Evolutionary conservation across 2,329 filamentous ascomycete species (phyloP), one percentile per base, ranked within the genome.

Genomic region (Monosporascus sp.): DNA sequence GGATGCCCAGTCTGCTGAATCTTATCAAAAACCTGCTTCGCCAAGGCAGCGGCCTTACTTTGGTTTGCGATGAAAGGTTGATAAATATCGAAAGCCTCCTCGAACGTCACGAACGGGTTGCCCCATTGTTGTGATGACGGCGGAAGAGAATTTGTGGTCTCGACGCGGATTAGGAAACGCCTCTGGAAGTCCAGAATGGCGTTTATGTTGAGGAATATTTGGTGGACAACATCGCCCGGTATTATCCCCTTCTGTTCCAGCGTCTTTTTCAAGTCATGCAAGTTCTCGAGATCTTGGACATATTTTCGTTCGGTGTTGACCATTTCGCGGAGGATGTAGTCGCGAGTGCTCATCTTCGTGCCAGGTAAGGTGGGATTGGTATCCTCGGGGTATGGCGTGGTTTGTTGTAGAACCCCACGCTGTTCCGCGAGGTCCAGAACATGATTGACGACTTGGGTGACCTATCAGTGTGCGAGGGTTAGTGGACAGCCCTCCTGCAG

Each of bases 31-130:
- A 93, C 87, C 55, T 86, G 82, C 61, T 89, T 85, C 16, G 91
- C 92, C n/a, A 90, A 83, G 61, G 87, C 83, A 51, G 93, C 91
- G 54, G 93, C 95, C 67, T 91, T 92, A 61, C 90, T 86, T 73
- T 97, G 93, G 67, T 99, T 99, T 36, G 94, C 91, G 62, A 97
- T 97, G 65, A 97, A 99, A 2, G 92, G 92, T 65, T 96, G 90
- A 69, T 99, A 99, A 56, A 96, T 92, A 57, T 87, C 85, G 70
- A 99, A 97, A 0, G 86, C 84, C 55, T 94, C 90, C 68, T 94
- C 90, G 67, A 93, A 91, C 16, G 85, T 78, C 16, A 88, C 81
- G 67, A 97, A 97, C 0, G 95, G 83, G n/a, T 85, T 80, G n/a
- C 94, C 94, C 94, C 94, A 99, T 69, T 93, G 88, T 69, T 99